A percentile compares a stretch with the other conserved stretches of the same genome.
These are phyloP conservation scores for rapeseed (Brassica napus) DNA, from an alignment of 345 rosid species.

Conservation along the genomic window Da-Ae NC_063439.1:5294501-5295000, in stretches of 20 bases:
- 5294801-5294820: not conserved
- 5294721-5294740: slow-evolving; percentile 12
- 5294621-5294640: slow-evolving; percentile 6
- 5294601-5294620: not conserved
- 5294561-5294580: not conserved
- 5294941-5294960: not conserved
- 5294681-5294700: slow-evolving; percentile 25
- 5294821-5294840: not conserved
- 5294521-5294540: too few relatives aligned
- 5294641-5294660: not conserved
- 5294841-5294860: not conserved
- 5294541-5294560: too few relatives aligned
- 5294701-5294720: slow-evolving; percentile 1
- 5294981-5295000: not conserved
- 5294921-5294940: not conserved
- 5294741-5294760: not conserved
- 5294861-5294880: too few relatives aligned
- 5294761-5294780: slow-evolving; percentile 18
- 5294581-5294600: not conserved
- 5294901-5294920: too few relatives aligned
- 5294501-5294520: too few relatives aligned
- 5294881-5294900: too few relatives aligned
- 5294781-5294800: not conserved
- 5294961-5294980: not conserved
- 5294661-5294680: not conserved